Evolutionary conservation across 2,329 filamentous ascomycete genomes (phyloP).

Genomic region (Cadophora sp.): DNA sequence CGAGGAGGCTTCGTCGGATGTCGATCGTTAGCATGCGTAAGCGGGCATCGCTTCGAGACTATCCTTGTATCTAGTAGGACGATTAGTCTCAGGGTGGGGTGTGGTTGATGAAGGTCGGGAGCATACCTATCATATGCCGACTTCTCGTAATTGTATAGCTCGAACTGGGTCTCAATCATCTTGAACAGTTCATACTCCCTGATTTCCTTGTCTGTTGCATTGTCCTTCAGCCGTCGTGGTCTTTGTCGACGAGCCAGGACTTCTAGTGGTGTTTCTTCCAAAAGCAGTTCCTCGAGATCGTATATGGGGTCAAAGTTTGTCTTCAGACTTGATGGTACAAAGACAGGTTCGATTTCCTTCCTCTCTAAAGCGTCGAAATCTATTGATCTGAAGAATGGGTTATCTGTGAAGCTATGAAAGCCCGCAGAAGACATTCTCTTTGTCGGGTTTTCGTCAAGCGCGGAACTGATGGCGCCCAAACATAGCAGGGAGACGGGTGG

Average conservation of each 20-base stretch:
- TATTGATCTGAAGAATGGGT: constrained; percentile 87
- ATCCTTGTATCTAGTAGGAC: too few species aligned
- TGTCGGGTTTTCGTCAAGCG: constrained; percentile 80
- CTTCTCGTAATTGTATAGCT: constrained; percentile 92
- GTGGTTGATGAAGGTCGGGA: constrained; percentile 40
- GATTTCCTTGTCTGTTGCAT: constrained; percentile 94
- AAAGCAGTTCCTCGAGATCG: constrained; percentile 88
- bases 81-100: constrained; percentile 30
- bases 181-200: constrained; percentile 91
- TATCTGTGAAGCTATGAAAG: constrained; percentile 84
- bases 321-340: constrained; percentile 93
- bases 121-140: constrained; percentile 76
- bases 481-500: constrained; percentile 89
- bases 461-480: constrained; percentile 83
- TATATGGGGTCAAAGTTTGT: constrained; percentile 99
- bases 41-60: too few species aligned
- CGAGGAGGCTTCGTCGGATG: too few species aligned
- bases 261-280: constrained; percentile 95
- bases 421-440: constrained; percentile 82
- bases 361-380: constrained; percentile 85
- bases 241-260: constrained; percentile 92
- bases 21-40: too few species aligned
- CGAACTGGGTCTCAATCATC: constrained; percentile 93
- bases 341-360: constrained; percentile 90
- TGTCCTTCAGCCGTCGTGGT: constrained; percentile 87